Percentiles rank a stretch among this genome's conserved stretches.
phyloP scores from a whole-genome alignment of 768 basidiomycete genomes.

The Russula foetens region DNA sequence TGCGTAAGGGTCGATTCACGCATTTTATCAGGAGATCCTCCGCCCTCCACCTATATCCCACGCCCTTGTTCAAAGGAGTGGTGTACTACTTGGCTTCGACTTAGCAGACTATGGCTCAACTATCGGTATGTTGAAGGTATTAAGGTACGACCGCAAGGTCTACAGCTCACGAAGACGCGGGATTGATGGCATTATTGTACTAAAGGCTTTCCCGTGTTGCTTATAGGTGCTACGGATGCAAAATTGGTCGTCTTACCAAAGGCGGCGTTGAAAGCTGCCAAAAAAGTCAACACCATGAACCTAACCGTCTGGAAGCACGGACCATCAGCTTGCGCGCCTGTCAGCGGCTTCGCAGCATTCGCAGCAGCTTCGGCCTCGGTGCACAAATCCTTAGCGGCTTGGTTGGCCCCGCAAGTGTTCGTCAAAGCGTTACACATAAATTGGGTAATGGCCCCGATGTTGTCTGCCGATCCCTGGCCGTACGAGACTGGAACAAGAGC shows the following conservation, averaged over 20 bases:
- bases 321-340: constrained; percentile 47
- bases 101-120: neutral
- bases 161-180: neutral
- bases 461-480: constrained; percentile 15
- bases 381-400: constrained; percentile 39
- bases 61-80: neutral
- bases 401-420: constrained; percentile 43
- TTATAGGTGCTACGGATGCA: constrained; percentile 33
- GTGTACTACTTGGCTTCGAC: neutral
- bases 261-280: constrained; percentile 44
- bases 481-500: neutral
- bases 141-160: neutral
- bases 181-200: constrained; percentile 21
- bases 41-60: too few species aligned
- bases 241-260: constrained; percentile 51
- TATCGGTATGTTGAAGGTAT: neutral
- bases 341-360: constrained; percentile 26
- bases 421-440: constrained; percentile 43
- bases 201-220: constrained; percentile 36
- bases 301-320: neutral
- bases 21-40: too few species aligned
- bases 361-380: constrained; percentile 35
- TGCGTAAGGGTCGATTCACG: too few species aligned
- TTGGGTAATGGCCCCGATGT: constrained; percentile 42
- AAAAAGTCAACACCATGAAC: neutral